Percentiles rank a stretch among this genome's conserved stretches.
phyloP scores from a whole-genome alignment of 352 stramenopile species.

The Albugo candida region DNA sequence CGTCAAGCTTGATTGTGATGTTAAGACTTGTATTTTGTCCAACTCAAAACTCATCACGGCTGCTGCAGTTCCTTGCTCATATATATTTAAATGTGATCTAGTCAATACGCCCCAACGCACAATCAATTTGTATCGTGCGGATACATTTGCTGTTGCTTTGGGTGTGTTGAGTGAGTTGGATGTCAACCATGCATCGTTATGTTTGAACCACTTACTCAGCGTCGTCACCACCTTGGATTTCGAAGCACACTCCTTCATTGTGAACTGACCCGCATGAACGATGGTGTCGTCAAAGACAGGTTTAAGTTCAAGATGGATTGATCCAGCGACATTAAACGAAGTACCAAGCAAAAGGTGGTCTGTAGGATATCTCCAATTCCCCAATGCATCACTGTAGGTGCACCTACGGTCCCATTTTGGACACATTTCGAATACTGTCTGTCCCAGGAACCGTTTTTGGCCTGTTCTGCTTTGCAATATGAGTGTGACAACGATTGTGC shows the following conservation, averaged over 20 bases:
- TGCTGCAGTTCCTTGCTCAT: conserved; percentile 36
- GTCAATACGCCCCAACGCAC: conserved; percentile 50
- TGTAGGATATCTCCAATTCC: conserved; percentile 64
- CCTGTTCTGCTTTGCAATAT: conserved; percentile 28
- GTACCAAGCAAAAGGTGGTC: conserved; percentile 14
- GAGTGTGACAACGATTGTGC: conserved; percentile 55
- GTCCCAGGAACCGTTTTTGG: conserved; percentile 47
- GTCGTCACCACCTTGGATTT: no score
- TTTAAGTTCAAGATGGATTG: conserved; percentile 24
- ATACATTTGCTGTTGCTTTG: no score
- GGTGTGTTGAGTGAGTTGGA: no score
- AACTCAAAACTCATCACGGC: conserved; percentile 47
- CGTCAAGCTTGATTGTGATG: conserved; percentile 9
- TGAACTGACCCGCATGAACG: conserved; percentile 54
- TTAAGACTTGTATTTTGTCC: conserved; percentile 58
- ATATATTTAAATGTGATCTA: conserved; percentile 59
- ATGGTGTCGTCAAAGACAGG: conserved; percentile 34
- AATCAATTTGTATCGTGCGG: no score
- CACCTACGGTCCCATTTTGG: conserved; percentile 34
- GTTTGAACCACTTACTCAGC: no score
- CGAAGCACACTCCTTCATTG: no score
- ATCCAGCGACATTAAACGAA: conserved; percentile 25
- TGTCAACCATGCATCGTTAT: no score
- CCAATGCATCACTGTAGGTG: conserved; percentile 20
- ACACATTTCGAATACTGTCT: conserved; percentile 33